Evolutionary conservation across 768 basidiomycete species (phyloP).

Genomic region (Naganishia vaughanmartiniae): DNA sequence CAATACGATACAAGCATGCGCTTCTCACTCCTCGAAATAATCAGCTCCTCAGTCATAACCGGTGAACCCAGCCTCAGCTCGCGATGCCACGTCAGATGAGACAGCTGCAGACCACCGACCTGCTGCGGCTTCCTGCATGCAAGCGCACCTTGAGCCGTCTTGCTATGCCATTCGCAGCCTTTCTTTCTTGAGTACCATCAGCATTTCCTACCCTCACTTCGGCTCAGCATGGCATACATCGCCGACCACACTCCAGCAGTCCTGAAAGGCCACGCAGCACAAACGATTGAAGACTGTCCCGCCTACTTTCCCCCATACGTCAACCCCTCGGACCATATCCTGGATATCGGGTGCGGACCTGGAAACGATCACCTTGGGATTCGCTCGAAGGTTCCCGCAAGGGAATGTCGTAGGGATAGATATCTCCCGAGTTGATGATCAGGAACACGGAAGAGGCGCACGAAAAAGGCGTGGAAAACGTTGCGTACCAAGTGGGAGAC

Average conservation of each 20-base stretch:
- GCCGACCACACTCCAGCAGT: not conserved
- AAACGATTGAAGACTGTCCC: constrained; percentile 56
- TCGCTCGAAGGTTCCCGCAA: constrained; percentile 54
- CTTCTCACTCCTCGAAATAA: too few species aligned
- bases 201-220: too few species aligned
- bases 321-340: constrained; percentile 54
- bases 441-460: constrained; percentile 50
- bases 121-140: too few species aligned
- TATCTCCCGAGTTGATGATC: constrained; percentile 50
- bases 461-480: constrained; percentile 41
- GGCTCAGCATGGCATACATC: not conserved
- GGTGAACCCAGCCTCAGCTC: too few species aligned
- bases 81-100: too few species aligned
- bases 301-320: constrained; percentile 54
- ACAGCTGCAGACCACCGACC: too few species aligned
- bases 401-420: constrained; percentile 57
- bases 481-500: constrained; percentile 55
- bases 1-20: too few species aligned
- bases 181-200: too few species aligned
- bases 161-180: too few species aligned
- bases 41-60: too few species aligned
- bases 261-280: constrained; percentile 43
- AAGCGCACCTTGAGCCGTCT: too few species aligned
- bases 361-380: constrained; percentile 58
- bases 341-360: constrained; percentile 61